Evolutionary conservation across 371 early-diverging fungal species (phyloP).

Genomic region (Mortierella sp.): DNA sequence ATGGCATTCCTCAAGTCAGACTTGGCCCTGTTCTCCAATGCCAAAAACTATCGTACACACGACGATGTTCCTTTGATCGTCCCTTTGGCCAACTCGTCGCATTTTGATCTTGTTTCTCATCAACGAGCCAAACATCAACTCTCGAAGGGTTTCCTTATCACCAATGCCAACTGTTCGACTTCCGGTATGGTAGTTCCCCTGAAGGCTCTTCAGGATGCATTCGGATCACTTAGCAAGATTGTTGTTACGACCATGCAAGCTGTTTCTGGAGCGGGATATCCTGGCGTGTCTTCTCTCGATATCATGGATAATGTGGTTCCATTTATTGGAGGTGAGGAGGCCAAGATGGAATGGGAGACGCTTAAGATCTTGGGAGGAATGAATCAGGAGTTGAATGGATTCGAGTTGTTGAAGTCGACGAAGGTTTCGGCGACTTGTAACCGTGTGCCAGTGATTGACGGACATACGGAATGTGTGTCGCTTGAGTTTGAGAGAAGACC

Average conservation of each 20-base stretch:
- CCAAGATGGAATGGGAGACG: conserved; percentile 96
- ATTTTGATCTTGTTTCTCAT: conserved; percentile 83
- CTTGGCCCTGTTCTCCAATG: conserved; percentile 93
- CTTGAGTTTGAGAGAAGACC: conserved; percentile 80
- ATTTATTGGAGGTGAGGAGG: conserved; percentile 95
- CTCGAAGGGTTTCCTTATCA: conserved; percentile 89
- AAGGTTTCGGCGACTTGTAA: conserved; percentile 94
- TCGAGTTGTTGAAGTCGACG: conserved; percentile 58
- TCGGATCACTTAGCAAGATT: conserved; percentile 83
- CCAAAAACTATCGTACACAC: conserved; percentile 94
- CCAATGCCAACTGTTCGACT: conserved; percentile 98
- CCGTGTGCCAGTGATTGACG: conserved; percentile 96
- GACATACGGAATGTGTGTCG: conserved; percentile 91
- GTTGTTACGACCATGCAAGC: conserved; percentile 95
- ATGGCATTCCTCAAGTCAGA: conserved; percentile 86
- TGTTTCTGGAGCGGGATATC: conserved; percentile 96
- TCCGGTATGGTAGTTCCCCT: conserved; percentile 93
- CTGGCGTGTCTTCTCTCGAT: conserved; percentile 94
- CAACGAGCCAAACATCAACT: conserved; percentile 75
- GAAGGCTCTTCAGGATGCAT: conserved; percentile 90
- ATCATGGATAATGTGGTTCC: conserved; percentile 96
- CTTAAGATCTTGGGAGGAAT: conserved; percentile 90
- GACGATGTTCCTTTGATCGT: conserved; percentile 92
- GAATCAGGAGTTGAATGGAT: conserved; percentile 60
- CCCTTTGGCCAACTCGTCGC: conserved; percentile 90